These are phyloP conservation scores for Trichophyton simii DNA, from an alignment of 2,329 filamentous ascomycete species.

Conservation along the genomic window DNA sequence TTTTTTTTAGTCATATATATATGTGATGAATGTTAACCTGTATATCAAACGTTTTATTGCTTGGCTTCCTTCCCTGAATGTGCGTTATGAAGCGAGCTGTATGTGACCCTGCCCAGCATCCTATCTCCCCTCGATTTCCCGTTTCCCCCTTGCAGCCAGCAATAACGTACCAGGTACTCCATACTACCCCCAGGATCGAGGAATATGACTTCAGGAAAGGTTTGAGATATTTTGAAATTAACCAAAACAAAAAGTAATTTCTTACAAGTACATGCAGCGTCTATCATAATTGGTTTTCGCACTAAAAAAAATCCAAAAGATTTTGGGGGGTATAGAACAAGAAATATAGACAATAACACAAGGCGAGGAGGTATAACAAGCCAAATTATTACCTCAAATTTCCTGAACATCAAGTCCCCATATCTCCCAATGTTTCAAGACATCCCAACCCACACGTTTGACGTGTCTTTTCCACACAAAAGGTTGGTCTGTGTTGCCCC, in stretches of 20 bases:
- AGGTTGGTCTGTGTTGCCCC: not conserved
- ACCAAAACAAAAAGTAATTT: no score
- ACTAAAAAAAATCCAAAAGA: not conserved
- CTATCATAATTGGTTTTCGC: not conserved
- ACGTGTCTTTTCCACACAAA: constrained; percentile 23
- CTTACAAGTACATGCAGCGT: no score
- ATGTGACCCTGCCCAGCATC: not conserved
- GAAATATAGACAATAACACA: not conserved
- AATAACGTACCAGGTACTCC: no score
- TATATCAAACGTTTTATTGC: not conserved
- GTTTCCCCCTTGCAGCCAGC: no score
- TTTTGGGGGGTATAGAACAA: not conserved
- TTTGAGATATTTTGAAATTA: no score
- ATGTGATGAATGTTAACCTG: not conserved
- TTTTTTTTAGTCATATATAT: not conserved
- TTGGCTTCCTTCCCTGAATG: not conserved
- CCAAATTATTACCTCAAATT: constrained; percentile 13
- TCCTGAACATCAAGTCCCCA: constrained; percentile 34
- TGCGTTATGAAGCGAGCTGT: not conserved
- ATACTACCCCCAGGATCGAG: no score
- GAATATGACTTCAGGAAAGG: no score
- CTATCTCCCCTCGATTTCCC: not conserved
- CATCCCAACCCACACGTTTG: constrained; percentile 29
- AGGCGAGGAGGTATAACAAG: not conserved
- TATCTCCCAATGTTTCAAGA: constrained; percentile 32